These are phyloP conservation scores for Perkinsus marinus DNA, from an alignment of 169 alveolate species.

Conservation along the genomic window DNA sequence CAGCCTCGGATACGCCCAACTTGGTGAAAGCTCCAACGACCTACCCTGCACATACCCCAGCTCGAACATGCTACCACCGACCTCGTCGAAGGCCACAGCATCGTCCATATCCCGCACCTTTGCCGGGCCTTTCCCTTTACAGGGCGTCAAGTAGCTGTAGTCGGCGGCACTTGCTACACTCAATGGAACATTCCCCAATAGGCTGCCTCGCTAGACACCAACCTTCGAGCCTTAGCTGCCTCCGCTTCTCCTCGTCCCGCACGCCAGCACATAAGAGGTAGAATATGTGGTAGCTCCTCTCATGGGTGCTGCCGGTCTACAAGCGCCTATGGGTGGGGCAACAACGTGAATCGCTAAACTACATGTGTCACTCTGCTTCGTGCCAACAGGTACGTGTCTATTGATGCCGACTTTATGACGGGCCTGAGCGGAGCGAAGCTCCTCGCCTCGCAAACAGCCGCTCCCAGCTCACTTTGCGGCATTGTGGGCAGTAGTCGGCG, in stretches of 20 bases:
- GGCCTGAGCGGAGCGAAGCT: background rate
- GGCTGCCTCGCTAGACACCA: background rate
- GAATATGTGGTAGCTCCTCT: slow-evolving; percentile 93
- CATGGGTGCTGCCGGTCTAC: slow-evolving; percentile 41
- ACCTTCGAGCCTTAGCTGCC: background rate
- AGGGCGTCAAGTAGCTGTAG: background rate
- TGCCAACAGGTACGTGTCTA: slow-evolving; percentile 86
- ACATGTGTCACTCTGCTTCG: slow-evolving; percentile 69
- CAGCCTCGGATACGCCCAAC: slow-evolving; percentile 25
- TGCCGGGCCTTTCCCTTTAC: background rate
- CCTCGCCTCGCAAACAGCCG: background rate
- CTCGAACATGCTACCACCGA: background rate
- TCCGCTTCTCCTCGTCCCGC: background rate
- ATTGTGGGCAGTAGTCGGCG: slow-evolving; percentile 36
- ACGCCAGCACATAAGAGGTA: slow-evolving; percentile 54
- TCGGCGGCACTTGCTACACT: background rate
- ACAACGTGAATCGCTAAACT: slow-evolving; percentile 12
- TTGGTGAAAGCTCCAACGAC: slow-evolving; percentile 18
- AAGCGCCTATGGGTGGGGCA: background rate
- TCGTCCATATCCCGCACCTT: background rate
- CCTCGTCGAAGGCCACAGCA: background rate
- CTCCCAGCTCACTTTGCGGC: slow-evolving; percentile 8
- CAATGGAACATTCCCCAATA: background rate
- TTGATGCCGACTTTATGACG: slow-evolving; percentile 62
- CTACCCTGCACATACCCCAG: background rate